Conservation (phyloP, 2,329 filamentous ascomycete genomes). For the Stagonosporopsis chrysanthemi region DNA sequence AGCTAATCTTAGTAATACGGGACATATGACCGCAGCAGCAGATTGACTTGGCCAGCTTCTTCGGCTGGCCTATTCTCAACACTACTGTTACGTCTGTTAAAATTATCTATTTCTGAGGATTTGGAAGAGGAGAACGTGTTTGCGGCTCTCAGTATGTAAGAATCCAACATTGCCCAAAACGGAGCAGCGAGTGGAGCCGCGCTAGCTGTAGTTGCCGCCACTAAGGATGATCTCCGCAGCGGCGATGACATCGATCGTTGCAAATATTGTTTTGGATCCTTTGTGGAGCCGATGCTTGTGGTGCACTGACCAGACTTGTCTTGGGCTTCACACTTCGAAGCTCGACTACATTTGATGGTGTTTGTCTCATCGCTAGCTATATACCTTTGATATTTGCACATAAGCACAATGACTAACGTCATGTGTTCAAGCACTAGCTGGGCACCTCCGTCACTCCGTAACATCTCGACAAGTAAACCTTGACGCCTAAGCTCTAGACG, state of each 20-base stretch:
- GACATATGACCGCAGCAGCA: constrained; percentile 4
- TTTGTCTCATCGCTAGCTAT: not conserved
- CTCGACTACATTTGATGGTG: not conserved
- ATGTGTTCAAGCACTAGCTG: constrained; percentile 1
- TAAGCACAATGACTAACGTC: not conserved
- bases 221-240: constrained; percentile 13
- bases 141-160: not conserved
- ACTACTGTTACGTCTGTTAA: not conserved
- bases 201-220: constrained; percentile 16
- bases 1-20: constrained; percentile 18
- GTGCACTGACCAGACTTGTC: not conserved
- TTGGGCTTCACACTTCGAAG: not conserved
- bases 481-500: not conserved
- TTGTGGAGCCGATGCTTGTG: not conserved
- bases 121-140: not conserved
- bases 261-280: not conserved
- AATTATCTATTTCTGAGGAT: not conserved
- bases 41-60: not conserved
- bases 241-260: constrained; percentile 16
- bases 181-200: not conserved
- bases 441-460: not conserved
- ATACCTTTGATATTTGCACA: not conserved
- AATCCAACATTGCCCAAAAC: not conserved
- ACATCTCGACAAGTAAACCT: not conserved
- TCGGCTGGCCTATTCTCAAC: not conserved